Base-by-base conservation (phyloP, 768 basidiomycete genomes). In the Collybia nuda region DNA sequence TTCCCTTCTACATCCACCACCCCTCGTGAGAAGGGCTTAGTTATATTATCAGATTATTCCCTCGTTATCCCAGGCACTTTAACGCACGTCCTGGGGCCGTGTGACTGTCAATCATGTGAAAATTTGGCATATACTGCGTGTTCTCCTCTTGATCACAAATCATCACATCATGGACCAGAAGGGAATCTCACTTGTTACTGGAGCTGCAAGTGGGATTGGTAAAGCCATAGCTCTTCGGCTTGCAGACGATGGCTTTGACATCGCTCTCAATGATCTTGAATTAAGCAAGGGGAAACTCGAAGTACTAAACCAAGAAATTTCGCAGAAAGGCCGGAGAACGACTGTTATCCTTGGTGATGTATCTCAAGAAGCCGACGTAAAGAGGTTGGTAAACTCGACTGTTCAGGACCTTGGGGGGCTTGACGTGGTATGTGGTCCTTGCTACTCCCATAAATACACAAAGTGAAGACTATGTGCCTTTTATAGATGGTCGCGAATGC, bases 201-300 rank as follows among this genome's bases (percentile, higher is more conserved):
- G 74, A 21, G 70, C 65, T n/a, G 66, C 63, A 2, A 68, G 69
- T 40, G 76, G 76, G 21, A 75, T 75, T 28, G 75, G 73, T 7
- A 63, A 67, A 22, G 71, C 68, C 45, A 70, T 74, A 41, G 68
- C 71, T 14, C 52, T 65, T 6, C 62, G 71, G 6, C 69, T 76
- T 19, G 72, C 73, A 29, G 38, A 54, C 9, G 73, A 69, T 44
- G 71, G 73, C 18, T 68, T 70, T 52, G 71, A 73, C 40, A 55
- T 75, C 26, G 66, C 66, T 22, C 53, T 73, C 48, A 73, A 70
- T 6, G 75, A 72, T 41, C 54, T 70, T 12, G 22, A 36, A 5
- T 35, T 21, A 5, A 42, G 47, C 12, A 47, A 14, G 14, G 32
- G 36, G 22, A 19, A 19, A 7, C 32, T 32, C 32, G 32, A 32